A percentile compares a stretch with the other conserved stretches of the same genome.
Conservation (phyloP, 192 early-diverging fungal species). For the Lobosporangium transversale region DNA sequence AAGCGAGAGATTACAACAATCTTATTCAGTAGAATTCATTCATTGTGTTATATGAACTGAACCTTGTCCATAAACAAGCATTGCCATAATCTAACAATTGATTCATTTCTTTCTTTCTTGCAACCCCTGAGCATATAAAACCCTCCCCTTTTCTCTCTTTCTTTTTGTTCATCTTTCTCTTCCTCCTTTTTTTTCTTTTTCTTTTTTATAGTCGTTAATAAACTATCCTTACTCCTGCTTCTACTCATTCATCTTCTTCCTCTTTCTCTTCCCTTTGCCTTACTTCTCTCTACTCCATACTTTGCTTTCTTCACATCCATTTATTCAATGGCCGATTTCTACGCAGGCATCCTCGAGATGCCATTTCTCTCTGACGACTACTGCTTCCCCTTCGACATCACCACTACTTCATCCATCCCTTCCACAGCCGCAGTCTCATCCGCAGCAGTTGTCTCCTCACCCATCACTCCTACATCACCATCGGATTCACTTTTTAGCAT, state of each 20-base stretch:
- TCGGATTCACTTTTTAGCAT: constrained; percentile 33
- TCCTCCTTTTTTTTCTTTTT: not conserved
- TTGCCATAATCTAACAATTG: no score
- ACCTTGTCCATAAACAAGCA: no score
- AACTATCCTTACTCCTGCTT: constrained; percentile 1
- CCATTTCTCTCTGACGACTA: constrained; percentile 44
- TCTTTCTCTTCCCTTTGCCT: not conserved
- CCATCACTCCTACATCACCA: not conserved
- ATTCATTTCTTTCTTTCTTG: no score
- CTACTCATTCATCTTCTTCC: not conserved
- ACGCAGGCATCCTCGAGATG: constrained; percentile 40
- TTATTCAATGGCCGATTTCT: constrained; percentile 26
- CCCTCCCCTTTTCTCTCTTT: not conserved
- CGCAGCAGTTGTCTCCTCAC: not conserved
- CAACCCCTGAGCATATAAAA: no score
- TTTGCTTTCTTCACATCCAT: not conserved
- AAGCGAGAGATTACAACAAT: no score
- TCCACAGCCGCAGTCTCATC: not conserved
- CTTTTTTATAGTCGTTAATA: not conserved
- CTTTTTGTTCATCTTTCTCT: not conserved
- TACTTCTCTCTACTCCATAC: not conserved
- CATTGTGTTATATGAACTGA: no score
- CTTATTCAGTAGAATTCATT: no score
- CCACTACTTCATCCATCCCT: not conserved
- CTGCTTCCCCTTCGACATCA: constrained; percentile 39